Conservation (phyloP, 78 protist genomes). For the Dictyostelium intermedium region DNA sequence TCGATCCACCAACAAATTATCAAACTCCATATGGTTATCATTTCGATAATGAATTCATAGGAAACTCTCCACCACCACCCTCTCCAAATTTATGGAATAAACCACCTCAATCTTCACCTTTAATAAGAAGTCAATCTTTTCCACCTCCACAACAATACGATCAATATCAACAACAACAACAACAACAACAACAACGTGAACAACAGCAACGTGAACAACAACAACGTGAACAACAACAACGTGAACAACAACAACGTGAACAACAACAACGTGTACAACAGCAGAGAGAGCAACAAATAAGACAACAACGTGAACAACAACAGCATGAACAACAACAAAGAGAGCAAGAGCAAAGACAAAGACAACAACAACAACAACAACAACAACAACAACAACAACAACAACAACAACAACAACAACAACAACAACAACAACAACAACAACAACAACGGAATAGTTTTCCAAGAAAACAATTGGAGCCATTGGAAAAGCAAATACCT, state of each 20-base stretch:
- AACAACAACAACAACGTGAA: neutral
- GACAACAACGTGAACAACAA: neutral
- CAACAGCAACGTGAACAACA: neutral
- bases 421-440: neutral
- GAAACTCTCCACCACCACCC: neutral
- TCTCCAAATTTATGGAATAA: neutral
- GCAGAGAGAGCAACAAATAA: neutral
- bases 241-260: neutral
- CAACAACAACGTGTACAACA: neutral
- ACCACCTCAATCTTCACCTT: neutral
- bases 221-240: neutral
- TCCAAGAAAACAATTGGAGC: neutral
- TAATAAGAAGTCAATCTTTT: neutral
- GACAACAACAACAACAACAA: neutral
- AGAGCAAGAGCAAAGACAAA: neutral
- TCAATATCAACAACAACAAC: neutral
- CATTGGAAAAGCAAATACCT: neutral
- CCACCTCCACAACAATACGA: slow-evolving; percentile 9
- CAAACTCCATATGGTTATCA: neutral
- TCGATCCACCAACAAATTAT: neutral
- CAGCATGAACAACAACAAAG: neutral
- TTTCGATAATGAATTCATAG: neutral
- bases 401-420: neutral
- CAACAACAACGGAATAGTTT: neutral
- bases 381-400: neutral